Conservation (phyloP, 345 rosid genomes). For the Limnanthes douglasii region DNA sequence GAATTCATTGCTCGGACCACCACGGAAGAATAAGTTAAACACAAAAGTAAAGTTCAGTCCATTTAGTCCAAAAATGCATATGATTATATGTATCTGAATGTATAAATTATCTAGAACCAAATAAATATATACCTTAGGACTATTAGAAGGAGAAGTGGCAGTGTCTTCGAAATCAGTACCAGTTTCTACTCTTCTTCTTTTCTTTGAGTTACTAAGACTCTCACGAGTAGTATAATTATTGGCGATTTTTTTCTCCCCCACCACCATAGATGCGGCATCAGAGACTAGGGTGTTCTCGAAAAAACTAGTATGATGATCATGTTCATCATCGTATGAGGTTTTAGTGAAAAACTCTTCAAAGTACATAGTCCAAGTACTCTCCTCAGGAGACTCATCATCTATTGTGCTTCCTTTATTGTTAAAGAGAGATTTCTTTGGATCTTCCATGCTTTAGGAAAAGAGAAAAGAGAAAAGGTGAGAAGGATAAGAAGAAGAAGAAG, state of each 20-base stretch:
- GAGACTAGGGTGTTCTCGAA: constrained; percentile 10
- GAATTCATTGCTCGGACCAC: no score
- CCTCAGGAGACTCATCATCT: constrained; percentile 10
- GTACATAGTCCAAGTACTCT: constrained; percentile 20
- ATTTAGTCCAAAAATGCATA: background rate
- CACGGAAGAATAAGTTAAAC: no score
- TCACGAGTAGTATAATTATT: constrained; percentile 5
- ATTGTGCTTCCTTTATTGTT: constrained; percentile 4
- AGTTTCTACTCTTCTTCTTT: constrained; percentile 12
- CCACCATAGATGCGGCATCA: constrained; percentile 14
- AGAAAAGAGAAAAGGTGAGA: background rate
- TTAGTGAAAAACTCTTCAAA: constrained; percentile 15
- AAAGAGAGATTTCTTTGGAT: constrained; percentile 5
- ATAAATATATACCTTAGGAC: constrained; percentile 6
- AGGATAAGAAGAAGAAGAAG: no score
- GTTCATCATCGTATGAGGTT: constrained; percentile 1
- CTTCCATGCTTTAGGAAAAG: constrained; percentile 3
- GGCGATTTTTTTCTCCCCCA: constrained; percentile 4
- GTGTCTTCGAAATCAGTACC: constrained; percentile 17
- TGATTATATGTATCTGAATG: background rate
- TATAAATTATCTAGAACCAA: background rate
- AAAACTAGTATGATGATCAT: constrained; percentile 6
- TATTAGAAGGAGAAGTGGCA: constrained; percentile 16
- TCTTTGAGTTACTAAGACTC: background rate
- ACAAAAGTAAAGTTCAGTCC: no score